Percentiles rank a stretch among this genome's conserved stretches.
Conservation (phyloP, 1,284 basidiomycete species). For the Fistulina hepatica region DNA sequence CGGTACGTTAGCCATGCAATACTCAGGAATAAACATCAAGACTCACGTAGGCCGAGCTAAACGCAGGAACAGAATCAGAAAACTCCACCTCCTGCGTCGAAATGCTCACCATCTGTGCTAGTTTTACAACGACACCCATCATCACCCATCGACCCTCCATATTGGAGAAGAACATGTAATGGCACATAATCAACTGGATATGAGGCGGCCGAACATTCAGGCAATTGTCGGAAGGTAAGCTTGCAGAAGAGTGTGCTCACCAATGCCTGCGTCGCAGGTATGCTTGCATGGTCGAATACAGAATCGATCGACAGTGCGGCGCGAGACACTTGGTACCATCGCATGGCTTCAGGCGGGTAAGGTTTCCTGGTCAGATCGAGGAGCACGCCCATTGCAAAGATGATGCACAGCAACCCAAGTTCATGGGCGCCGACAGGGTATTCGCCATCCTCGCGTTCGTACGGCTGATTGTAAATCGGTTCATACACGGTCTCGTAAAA, state of each 20-base stretch:
- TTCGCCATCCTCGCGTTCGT: too few relatives aligned
- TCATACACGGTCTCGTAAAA: conserved; percentile 40
- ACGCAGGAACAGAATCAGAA: conserved; percentile 10
- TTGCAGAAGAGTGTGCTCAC: too few relatives aligned
- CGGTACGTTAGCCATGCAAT: not conserved
- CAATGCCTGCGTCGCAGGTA: conserved; percentile 52
- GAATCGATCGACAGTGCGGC: conserved; percentile 49
- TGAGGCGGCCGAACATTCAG: conserved; percentile 9
- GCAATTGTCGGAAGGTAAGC: conserved; percentile 16
- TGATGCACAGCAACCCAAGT: conserved; percentile 33
- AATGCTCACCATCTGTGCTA: conserved; percentile 50
- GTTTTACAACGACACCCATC: conserved; percentile 57
- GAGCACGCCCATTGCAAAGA: conserved; percentile 37
- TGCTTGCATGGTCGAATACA: conserved; percentile 50
- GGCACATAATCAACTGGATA: conserved; percentile 52
- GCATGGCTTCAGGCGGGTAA: conserved; percentile 26
- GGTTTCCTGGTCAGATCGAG: conserved; percentile 32
- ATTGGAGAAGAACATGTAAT: conserved; percentile 59
- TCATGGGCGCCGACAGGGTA: conserved; percentile 37
- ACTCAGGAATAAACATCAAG: conserved; percentile 3
- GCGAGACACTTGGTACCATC: conserved; percentile 49
- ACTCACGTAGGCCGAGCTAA: conserved; percentile 57
- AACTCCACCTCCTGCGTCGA: conserved; percentile 1
- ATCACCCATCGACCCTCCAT: conserved; percentile 58
- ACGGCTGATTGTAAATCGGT: conserved; percentile 37